These are phyloP conservation scores for Fusarium mundagurra DNA, from an alignment of 2,329 filamentous ascomycete species.

Conservation along the genomic window DNA sequence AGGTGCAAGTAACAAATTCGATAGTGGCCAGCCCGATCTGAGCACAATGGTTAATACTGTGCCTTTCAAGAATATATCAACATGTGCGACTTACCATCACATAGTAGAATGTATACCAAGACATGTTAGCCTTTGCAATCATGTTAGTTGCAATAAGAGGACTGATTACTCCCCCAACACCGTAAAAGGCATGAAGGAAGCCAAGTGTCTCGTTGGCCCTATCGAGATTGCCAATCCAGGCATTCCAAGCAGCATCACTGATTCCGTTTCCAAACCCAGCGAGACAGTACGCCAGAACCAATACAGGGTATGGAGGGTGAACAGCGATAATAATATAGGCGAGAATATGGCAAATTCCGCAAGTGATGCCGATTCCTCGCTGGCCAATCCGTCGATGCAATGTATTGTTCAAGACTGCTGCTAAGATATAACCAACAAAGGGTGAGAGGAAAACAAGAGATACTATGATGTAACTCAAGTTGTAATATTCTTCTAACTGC, in stretches of 20 bases:
- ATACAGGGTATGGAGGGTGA: conserved; percentile 74
- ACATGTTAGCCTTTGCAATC: conserved; percentile 68
- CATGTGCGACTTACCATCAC: conserved; percentile 66
- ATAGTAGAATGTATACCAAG: conserved; percentile 81
- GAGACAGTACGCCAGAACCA: conserved; percentile 72
- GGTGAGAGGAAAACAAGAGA: conserved; percentile 74
- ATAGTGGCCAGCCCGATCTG: conserved; percentile 24
- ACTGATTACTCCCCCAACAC: conserved; percentile 72
- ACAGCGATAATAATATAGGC: conserved; percentile 70
- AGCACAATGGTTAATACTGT: conserved; percentile 44
- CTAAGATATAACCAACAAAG: conserved; percentile 70
- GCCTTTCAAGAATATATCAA: conserved; percentile 54
- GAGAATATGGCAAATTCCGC: conserved; percentile 67
- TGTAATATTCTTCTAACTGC: conserved; percentile 61
- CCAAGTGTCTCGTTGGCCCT: conserved; percentile 76
- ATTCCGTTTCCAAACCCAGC: conserved; percentile 78
- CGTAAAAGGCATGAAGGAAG: conserved; percentile 75
- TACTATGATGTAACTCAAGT: conserved; percentile 68
- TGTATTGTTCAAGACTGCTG: conserved; percentile 69
- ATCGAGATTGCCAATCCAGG: conserved; percentile 71
- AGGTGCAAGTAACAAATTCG: conserved; percentile 49
- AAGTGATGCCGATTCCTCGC: conserved; percentile 69
- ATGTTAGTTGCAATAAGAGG: conserved; percentile 77
- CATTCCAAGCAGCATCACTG: conserved; percentile 65
- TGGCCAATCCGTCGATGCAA: conserved; percentile 45